Base-by-base conservation (phyloP, 2,329 filamentous ascomycete species). In the Bipolaris victoriae region DNA sequence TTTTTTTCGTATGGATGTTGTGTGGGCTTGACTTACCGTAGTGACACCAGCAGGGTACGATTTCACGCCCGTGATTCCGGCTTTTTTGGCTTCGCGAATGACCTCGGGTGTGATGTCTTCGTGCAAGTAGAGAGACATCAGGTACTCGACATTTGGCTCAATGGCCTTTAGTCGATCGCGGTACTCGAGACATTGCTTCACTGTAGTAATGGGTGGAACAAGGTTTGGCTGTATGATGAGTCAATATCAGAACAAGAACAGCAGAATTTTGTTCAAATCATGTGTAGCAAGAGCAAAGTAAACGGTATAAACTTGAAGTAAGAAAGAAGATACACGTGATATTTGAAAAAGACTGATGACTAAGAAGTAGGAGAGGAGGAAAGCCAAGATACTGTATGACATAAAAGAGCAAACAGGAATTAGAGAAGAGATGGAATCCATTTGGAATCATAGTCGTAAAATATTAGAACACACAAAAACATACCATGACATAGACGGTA, bases 11-110 rank as follows among this genome's bases (percentile, higher is more conserved):
- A 0, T 5, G 16, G 37, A 20, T 20, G 3, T 29, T 29, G 26
- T 29, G 26, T 29, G 5, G 3, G 11, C 2, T 9, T 26, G 1
- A 63, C 67, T 56, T 64, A 72, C 69, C 1, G 72, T 76, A 11
- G 72, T 76, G 7, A 76, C 74, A 35, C 80, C 81, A 18, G 80
- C 80, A 5, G 81, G 81, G 66, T 92, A 92, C 45, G 87, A 83
- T 77, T 92, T 92, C 47, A 92, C 86, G 31, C 89, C 89, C 22
- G 80, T 81, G 66, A 96, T 86, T 6, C 91, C 91, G 2, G 88
- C 86, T 52, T 83, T 81, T 61, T 89, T 88, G 41, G 92, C 92
- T 67, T 91, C 84, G 48, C 83, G 83, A 67, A 97, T 91, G 10
- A 79, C 80, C 31, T 79, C 79, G 2, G 80, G 79, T 1, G 77